Evolutionary conservation across 768 basidiomycete species (phyloP).

Genomic region (Tylopilus rubrobrunneus): DNA sequence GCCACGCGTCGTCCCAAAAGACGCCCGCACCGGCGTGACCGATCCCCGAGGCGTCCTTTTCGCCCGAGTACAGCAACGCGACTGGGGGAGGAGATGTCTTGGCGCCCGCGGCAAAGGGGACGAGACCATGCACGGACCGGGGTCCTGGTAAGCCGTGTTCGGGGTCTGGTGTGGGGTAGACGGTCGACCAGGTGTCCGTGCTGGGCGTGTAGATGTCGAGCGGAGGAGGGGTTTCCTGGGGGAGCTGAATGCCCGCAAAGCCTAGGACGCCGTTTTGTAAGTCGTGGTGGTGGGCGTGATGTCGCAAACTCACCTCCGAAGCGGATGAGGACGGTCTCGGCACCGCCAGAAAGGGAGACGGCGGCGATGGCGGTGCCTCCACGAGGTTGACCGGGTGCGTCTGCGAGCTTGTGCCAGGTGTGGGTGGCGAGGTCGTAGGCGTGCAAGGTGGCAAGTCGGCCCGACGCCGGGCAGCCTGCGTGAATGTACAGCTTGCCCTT

Average conservation of each 20-base stretch:
- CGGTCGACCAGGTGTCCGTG: constrained; percentile 22
- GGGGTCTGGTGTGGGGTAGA: constrained; percentile 24
- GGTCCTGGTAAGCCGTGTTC: constrained; percentile 29
- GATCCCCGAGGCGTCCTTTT: constrained; percentile 31
- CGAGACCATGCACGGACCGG: too few species aligned
- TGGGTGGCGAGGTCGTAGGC: constrained; percentile 11
- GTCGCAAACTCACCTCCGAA: too few species aligned
- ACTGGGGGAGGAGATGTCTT: constrained; percentile 9
- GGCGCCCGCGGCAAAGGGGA: constrained; percentile 20
- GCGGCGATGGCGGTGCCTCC: constrained; percentile 39
- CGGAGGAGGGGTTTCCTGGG: too few species aligned
- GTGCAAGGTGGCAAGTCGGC: too few species aligned
- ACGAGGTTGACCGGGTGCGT: constrained; percentile 36
- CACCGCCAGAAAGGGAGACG: constrained; percentile 13
- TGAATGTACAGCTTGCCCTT: too few species aligned
- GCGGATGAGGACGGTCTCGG: constrained; percentile 22
- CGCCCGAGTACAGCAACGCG: constrained; percentile 36
- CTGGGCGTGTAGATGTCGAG: too few species aligned
- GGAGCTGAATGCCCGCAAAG: too few species aligned
- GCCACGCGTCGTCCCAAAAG: constrained; percentile 41
- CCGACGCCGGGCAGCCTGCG: too few species aligned
- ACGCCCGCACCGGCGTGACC: constrained; percentile 38
- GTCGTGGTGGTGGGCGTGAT: too few species aligned
- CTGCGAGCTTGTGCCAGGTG: constrained; percentile 31
- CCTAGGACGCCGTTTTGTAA: too few species aligned